phyloP scores from a whole-genome alignment of 352 stramenopile species.

The Phytophthora melonis region DNA sequence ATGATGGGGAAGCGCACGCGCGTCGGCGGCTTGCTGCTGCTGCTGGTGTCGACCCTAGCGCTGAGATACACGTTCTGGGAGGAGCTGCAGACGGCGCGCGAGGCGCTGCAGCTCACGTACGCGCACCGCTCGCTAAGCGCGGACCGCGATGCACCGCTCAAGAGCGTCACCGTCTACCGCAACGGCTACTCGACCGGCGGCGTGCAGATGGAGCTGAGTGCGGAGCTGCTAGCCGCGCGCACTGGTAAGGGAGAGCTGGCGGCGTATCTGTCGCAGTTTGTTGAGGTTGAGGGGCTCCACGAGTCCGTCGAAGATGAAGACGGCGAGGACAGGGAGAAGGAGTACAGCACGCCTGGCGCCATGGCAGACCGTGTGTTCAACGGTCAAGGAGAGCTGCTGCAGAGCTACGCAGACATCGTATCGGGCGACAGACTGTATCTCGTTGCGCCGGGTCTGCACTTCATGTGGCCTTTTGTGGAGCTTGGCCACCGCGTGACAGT shows the following conservation, averaged over 20 bases:
- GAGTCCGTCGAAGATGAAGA: slow-evolving; percentile 22
- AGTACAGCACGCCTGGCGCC: slow-evolving; percentile 34
- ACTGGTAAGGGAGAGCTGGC: slow-evolving; percentile 60
- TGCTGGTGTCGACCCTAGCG: slow-evolving; percentile 43
- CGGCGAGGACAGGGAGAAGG: slow-evolving; percentile 30
- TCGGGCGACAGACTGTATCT: slow-evolving; percentile 73
- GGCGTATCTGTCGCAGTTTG: slow-evolving; percentile 84
- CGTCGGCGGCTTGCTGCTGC: slow-evolving; percentile 50
- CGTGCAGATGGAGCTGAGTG: slow-evolving; percentile 75
- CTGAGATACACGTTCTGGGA: slow-evolving; percentile 66
- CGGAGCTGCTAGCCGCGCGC: slow-evolving; percentile 63
- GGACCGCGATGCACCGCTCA: slow-evolving; percentile 45
- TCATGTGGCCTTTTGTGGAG: slow-evolving; percentile 86
- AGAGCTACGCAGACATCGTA: slow-evolving; percentile 63
- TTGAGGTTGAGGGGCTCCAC: slow-evolving; percentile 69
- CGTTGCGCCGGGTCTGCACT: slow-evolving; percentile 74
- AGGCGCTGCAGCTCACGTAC: slow-evolving; percentile 76
- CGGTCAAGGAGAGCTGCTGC: slow-evolving; percentile 61
- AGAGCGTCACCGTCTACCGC: slow-evolving; percentile 81
- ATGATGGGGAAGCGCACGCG: slow-evolving; percentile 66
- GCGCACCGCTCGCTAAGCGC: slow-evolving; percentile 60
- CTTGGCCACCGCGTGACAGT: slow-evolving; percentile 78
- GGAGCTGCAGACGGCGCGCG: slow-evolving; percentile 45
- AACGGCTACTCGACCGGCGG: slow-evolving; percentile 84
- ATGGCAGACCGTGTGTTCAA: slow-evolving; percentile 82